These are phyloP conservation scores for Moesziomyces antarcticus DNA, from an alignment of 1,284 basidiomycete species.

Conservation along the genomic window DNA sequence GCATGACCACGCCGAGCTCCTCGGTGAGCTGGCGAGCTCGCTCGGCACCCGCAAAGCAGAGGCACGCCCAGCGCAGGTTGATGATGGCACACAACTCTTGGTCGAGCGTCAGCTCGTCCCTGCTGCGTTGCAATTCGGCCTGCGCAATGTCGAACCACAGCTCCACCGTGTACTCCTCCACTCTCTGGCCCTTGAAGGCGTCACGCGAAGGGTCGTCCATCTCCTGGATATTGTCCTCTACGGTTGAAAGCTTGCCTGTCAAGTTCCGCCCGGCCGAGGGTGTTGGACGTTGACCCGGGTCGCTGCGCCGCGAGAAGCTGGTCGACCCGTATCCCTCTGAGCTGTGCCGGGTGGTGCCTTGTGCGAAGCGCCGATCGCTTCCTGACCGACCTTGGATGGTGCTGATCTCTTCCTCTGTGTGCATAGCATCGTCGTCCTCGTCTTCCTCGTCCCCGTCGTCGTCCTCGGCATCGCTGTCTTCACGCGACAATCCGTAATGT, in stretches of 20 bases:
- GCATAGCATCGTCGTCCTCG: constrained; percentile 5
- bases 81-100: constrained; percentile 44
- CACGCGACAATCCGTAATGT: not conserved
- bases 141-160: constrained; percentile 46
- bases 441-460: constrained; percentile 17
- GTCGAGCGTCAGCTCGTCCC: constrained; percentile 31
- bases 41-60: constrained; percentile 46
- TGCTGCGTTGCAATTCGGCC: constrained; percentile 27
- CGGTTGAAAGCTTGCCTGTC: constrained; percentile 34
- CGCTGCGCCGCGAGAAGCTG: constrained; percentile 19
- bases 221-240: constrained; percentile 36
- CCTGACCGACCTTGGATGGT: constrained; percentile 10
- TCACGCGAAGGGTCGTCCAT: constrained; percentile 38
- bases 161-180: constrained; percentile 38
- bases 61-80: constrained; percentile 43
- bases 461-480: not conserved
- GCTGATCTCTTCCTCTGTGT: constrained; percentile 27
- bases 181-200: constrained; percentile 27
- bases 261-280: constrained; percentile 15
- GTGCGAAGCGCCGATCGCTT: not conserved
- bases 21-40: constrained; percentile 33
- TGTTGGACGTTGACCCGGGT: not conserved
- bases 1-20: constrained; percentile 40
- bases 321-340: constrained; percentile 25
- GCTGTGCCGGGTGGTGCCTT: not conserved